A percentile compares a stretch with the other conserved stretches of the same genome.
These are phyloP conservation scores for Inga laurina DNA, from an alignment of 306 rosid species.

Conservation along the genomic window DNA sequence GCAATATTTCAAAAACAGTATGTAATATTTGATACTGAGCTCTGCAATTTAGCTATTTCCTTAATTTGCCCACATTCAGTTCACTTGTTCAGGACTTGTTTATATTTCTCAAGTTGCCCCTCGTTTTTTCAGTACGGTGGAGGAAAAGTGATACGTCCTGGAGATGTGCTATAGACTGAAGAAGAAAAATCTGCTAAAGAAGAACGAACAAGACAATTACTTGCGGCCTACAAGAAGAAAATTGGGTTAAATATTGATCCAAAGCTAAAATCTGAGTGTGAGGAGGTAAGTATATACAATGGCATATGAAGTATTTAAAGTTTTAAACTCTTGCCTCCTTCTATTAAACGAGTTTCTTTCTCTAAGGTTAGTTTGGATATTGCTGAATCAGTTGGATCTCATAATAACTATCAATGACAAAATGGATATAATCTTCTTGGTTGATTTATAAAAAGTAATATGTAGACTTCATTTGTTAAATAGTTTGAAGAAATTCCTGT, in stretches of 20 bases:
- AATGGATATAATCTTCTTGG: neutral
- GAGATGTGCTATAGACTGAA: constrained; percentile 71
- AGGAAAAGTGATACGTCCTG: constrained; percentile 75
- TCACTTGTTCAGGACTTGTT: neutral
- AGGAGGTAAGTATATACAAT: constrained; percentile 49
- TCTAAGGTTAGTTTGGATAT: constrained; percentile 13
- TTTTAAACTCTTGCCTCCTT: neutral
- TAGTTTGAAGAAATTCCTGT: neutral
- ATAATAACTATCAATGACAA: neutral
- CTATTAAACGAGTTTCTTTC: neutral
- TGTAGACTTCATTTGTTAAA: constrained; percentile 13
- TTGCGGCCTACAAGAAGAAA: constrained; percentile 68
- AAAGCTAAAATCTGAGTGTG: constrained; percentile 70
- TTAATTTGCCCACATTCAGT: neutral
- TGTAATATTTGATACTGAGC: constrained; percentile 28
- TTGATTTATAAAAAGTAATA: constrained; percentile 14
- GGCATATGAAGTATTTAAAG: neutral
- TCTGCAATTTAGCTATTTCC: neutral
- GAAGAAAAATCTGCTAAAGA: constrained; percentile 84
- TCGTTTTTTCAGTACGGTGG: constrained; percentile 70
- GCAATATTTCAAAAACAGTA: constrained; percentile 86
- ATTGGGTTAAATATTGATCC: constrained; percentile 65
- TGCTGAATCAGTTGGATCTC: neutral
- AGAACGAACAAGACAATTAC: constrained; percentile 62
- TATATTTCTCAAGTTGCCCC: neutral